A percentile compares a stretch with the other conserved stretches of the same genome.
Evolutionary conservation across 1,284 basidiomycete genomes (phyloP).

Genomic region (Neonothopanus nambi): DNA sequence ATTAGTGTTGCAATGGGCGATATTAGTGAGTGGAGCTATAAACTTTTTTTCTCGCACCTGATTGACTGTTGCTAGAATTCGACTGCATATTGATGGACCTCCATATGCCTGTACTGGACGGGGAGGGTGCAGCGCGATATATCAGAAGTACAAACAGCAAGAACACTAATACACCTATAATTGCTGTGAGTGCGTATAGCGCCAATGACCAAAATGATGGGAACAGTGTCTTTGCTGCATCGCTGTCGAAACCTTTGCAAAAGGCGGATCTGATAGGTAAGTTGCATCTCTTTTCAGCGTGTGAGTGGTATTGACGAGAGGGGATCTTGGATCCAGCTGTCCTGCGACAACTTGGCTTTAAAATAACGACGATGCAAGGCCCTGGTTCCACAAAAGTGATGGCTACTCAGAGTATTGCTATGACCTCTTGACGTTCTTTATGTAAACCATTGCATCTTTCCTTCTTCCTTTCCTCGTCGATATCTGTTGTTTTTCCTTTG

Average conservation of each 20-base stretch:
- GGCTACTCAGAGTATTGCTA: slow-evolving; percentile 36
- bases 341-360: slow-evolving; percentile 87
- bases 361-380: slow-evolving; percentile 73
- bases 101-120: slow-evolving; percentile 92
- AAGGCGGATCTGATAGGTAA: slow-evolving; percentile 75
- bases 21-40: slow-evolving; percentile 69
- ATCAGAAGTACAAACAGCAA: slow-evolving; percentile 93
- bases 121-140: slow-evolving; percentile 89
- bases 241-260: slow-evolving; percentile 85
- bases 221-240: slow-evolving; percentile 82
- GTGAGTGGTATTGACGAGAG: slow-evolving; percentile 1
- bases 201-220: slow-evolving; percentile 63
- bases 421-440: slow-evolving; percentile 18
- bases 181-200: slow-evolving; percentile 87
- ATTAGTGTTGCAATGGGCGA: slow-evolving; percentile 96
- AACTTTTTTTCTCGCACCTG: neutral
- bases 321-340: slow-evolving; percentile 52
- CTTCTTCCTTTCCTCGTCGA: slow-evolving; percentile 25
- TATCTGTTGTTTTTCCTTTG: slow-evolving; percentile 15
- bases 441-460: slow-evolving; percentile 21
- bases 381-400: slow-evolving; percentile 50
- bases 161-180: slow-evolving; percentile 87
- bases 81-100: slow-evolving; percentile 89
- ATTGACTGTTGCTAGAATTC: slow-evolving; percentile 58
- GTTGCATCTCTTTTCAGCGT: slow-evolving; percentile 15